phyloP scores from a whole-genome alignment of 1,284 basidiomycete genomes.

The Coriolopsis trogii region DNA sequence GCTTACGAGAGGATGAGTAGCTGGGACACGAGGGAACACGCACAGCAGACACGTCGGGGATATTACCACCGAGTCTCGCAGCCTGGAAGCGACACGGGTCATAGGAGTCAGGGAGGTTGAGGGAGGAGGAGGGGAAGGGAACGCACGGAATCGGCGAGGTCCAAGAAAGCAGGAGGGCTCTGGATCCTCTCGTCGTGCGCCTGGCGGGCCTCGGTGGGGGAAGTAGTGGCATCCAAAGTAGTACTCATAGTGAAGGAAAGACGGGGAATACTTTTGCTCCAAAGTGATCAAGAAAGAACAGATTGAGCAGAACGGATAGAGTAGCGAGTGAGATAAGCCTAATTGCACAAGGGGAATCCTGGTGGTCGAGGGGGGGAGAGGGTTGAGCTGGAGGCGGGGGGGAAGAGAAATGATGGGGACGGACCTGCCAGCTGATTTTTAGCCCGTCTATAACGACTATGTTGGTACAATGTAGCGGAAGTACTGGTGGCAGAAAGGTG shows the following conservation, averaged over 20 bases:
- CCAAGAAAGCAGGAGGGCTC: constrained; percentile 86
- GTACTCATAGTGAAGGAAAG: constrained; percentile 65
- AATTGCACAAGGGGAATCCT: constrained; percentile 73
- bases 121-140: constrained; percentile 7
- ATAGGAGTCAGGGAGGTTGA: constrained; percentile 24
- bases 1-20: constrained; percentile 6
- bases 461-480: constrained; percentile 65
- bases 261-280: constrained; percentile 54
- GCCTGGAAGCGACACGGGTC: constrained; percentile 50
- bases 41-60: constrained; percentile 79
- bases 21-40: constrained; percentile 36
- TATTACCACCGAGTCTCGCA: constrained; percentile 81
- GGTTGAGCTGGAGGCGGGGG: constrained; percentile 19
- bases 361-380: constrained; percentile 23
- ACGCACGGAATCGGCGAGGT: constrained; percentile 87
- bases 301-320: constrained; percentile 53
- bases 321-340: constrained; percentile 54
- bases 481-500: constrained; percentile 35
- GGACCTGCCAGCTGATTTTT: constrained; percentile 73
- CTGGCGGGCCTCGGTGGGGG: constrained; percentile 69
- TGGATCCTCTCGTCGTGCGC: constrained; percentile 73
- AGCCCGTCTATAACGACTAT: constrained; percentile 79
- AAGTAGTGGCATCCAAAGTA: constrained; percentile 66
- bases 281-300: constrained; percentile 57
- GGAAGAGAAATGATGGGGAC: constrained; percentile 25